phyloP scores from a whole-genome alignment of 257 asterid genomes.

The Solanum phureja region DNA sequence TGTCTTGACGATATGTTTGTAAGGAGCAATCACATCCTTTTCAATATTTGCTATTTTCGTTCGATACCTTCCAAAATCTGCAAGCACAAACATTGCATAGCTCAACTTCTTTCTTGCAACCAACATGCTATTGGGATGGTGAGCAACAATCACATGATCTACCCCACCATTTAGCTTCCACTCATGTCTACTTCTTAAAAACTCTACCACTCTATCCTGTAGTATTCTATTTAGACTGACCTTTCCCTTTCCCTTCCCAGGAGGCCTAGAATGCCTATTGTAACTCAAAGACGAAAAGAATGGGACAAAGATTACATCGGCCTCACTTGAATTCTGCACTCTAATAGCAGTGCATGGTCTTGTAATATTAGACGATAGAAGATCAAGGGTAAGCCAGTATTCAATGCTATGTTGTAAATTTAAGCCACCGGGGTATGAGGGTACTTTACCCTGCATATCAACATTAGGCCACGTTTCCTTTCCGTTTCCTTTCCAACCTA shows the following conservation, averaged over 20 bases:
- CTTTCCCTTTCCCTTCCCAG: constrained; percentile 20
- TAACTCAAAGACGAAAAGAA: not conserved
- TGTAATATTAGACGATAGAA: constrained; percentile 41
- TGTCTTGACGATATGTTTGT: constrained; percentile 66
- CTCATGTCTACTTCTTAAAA: constrained; percentile 39
- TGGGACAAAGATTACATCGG: not conserved
- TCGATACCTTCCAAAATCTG: constrained; percentile 23
- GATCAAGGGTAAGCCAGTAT: constrained; percentile 36
- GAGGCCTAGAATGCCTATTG: constrained; percentile 3
- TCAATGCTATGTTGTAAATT: constrained; percentile 51
- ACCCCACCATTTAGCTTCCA: constrained; percentile 51
- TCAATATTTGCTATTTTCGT: constrained; percentile 41
- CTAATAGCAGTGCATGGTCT: constrained; percentile 54
- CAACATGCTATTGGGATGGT: constrained; percentile 77
- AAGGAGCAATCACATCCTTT: constrained; percentile 83
- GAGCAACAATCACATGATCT: constrained; percentile 66
- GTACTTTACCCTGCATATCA: constrained; percentile 19
- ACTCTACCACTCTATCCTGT: constrained; percentile 50
- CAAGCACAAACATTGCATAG: constrained; percentile 54
- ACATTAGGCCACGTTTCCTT: constrained; percentile 57
- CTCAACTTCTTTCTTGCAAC: constrained; percentile 46
- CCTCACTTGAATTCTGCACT: constrained; percentile 41
- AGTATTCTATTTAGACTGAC: constrained; percentile 26
- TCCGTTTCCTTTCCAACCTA: constrained; percentile 39
- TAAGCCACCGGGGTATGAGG: constrained; percentile 73